Evolutionary conservation across 208 protist species (phyloP).

Genomic region (Trypanosoma platydactyli): DNA sequence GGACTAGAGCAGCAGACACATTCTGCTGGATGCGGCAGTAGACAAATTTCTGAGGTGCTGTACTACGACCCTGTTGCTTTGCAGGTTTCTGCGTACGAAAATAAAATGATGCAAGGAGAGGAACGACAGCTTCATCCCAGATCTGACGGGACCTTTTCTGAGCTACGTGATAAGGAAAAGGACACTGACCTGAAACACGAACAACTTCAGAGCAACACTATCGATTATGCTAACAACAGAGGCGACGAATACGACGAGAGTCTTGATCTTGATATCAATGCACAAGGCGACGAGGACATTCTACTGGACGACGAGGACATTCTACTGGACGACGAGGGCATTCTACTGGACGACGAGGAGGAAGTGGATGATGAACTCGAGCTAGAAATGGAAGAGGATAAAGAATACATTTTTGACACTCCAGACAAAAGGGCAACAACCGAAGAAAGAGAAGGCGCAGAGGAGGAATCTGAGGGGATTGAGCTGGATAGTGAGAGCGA

Average conservation of each 20-base stretch:
- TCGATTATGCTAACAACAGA: conserved; percentile 3
- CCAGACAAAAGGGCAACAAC: conserved; percentile 1
- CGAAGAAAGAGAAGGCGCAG: neutral
- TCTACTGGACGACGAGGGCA: neutral
- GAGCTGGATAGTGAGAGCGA: conserved; percentile 8
- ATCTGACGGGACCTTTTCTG: conserved; percentile 27
- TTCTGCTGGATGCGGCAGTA: no score
- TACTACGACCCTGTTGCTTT: conserved; percentile 1
- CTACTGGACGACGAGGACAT: conserved; percentile 7
- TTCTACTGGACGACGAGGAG: conserved; percentile 7
- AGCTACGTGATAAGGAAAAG: conserved; percentile 41
- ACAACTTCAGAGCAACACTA: neutral
- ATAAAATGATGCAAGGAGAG: neutral
- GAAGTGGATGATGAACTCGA: neutral
- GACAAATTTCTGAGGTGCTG: neutral
- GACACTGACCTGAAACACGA: conserved; percentile 7
- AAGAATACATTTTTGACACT: no score
- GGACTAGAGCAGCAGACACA: neutral
- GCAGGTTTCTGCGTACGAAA: conserved; percentile 6
- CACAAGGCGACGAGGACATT: conserved; percentile 24
- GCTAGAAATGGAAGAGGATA: no score
- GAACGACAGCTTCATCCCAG: conserved; percentile 11
- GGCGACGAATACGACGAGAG: conserved; percentile 12
- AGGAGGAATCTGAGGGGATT: neutral
- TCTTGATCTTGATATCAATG: conserved; percentile 19